phyloP scores from a whole-genome alignment of 495 filamentous ascomycete species.

The Usnea hakonensis region DNA sequence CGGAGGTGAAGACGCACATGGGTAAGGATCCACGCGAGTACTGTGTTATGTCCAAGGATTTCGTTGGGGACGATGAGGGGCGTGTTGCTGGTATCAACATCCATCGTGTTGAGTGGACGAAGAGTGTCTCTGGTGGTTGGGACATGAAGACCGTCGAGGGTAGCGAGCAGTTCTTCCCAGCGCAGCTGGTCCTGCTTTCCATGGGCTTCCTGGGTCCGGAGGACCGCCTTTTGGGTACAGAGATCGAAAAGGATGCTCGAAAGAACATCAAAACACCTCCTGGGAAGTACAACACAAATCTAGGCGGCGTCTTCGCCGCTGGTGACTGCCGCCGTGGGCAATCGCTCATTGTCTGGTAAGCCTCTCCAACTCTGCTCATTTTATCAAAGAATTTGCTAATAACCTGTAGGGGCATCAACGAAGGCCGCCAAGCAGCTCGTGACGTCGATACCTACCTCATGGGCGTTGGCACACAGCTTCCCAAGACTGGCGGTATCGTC shows the following conservation, averaged over 20 bases:
- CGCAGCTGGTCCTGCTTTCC: conserved; percentile 89
- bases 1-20: conserved; percentile 94
- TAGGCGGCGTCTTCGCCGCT: conserved; percentile 87
- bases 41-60: conserved; percentile 98
- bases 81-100: conserved; percentile 97
- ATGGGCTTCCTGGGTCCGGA: conserved; percentile 99
- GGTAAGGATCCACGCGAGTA: conserved; percentile 97
- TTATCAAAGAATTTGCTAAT: neutral
- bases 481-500: conserved; percentile 91
- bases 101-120: conserved; percentile 94
- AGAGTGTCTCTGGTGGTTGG: conserved; percentile 84
- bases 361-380: conserved; percentile 12
- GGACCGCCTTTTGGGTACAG: conserved; percentile 74
- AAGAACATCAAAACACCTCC: conserved; percentile 97
- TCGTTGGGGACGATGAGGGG: conserved; percentile 84
- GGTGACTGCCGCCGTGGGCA: conserved; percentile 96
- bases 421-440: conserved; percentile 87
- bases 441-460: conserved; percentile 90
- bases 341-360: conserved; percentile 95
- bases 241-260: conserved; percentile 83
- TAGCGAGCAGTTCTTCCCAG: conserved; percentile 94
- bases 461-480: conserved; percentile 64
- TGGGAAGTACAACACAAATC: conserved; percentile 81
- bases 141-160: conserved; percentile 98
- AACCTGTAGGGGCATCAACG: conserved; percentile 84